Conservation (phyloP, 2,329 filamentous ascomycete species). For the Botrytis squamosa region DNA sequence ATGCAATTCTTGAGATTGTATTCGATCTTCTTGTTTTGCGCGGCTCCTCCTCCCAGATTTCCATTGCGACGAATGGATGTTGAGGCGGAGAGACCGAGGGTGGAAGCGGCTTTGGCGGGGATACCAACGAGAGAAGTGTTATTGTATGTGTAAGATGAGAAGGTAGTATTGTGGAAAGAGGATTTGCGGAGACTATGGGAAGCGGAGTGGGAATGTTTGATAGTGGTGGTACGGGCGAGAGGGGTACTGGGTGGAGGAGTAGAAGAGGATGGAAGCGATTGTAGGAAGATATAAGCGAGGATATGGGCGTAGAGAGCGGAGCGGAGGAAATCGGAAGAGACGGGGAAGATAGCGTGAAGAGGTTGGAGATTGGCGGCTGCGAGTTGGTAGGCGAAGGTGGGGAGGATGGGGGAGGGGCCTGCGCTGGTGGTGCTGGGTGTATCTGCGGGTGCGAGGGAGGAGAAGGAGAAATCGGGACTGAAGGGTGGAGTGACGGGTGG, state of each 20-base stretch:
- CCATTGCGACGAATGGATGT: background rate
- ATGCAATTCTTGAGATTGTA: constrained; percentile 18
- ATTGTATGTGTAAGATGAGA: constrained; percentile 7
- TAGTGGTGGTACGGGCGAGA: constrained; percentile 2
- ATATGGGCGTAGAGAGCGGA: constrained; percentile 36
- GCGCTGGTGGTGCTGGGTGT: background rate
- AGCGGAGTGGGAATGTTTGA: constrained; percentile 18
- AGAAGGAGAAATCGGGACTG: background rate
- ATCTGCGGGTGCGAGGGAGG: background rate
- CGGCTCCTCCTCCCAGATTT: background rate
- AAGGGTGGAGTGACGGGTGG: constrained; percentile 2
- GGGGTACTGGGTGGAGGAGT: background rate
- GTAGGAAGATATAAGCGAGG: constrained; percentile 31
- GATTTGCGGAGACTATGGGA: background rate
- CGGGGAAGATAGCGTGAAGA: constrained; percentile 33
- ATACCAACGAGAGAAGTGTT: constrained; percentile 18
- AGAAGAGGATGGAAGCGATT: constrained; percentile 17
- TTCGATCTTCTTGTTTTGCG: constrained; percentile 8
- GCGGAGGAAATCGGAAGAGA: constrained; percentile 26
- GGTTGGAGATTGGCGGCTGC: constrained; percentile 27
- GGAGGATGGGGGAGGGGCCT: background rate
- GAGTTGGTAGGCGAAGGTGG: constrained; percentile 2
- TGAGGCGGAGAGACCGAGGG: constrained; percentile 20
- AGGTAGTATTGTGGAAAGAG: background rate
- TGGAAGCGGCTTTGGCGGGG: constrained; percentile 25